phyloP scores from a whole-genome alignment of 768 basidiomycete genomes.

The Phylloporus sp. region DNA sequence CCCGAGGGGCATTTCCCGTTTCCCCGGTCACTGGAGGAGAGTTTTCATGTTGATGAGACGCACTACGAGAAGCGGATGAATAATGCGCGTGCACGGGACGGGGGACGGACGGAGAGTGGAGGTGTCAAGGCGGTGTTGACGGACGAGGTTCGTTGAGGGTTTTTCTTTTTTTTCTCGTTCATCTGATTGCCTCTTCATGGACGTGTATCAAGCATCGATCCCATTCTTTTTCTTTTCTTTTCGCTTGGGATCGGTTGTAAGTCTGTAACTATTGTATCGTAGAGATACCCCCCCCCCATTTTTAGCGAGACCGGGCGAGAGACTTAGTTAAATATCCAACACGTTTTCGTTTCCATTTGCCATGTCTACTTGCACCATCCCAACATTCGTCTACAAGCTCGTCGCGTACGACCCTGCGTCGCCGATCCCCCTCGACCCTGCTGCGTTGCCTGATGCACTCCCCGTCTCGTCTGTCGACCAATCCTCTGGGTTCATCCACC shows the following conservation, averaged over 20 bases:
- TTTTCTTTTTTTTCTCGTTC: constrained; percentile 4
- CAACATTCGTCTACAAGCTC: constrained; percentile 62
- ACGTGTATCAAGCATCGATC: constrained; percentile 15
- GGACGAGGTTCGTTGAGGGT: constrained; percentile 29
- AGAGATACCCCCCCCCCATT: constrained; percentile 32
- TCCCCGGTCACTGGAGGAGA: constrained; percentile 48
- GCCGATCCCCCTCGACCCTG: constrained; percentile 31
- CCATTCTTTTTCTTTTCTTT: constrained; percentile 5
- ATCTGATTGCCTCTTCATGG: constrained; percentile 10
- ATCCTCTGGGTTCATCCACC: constrained; percentile 48
- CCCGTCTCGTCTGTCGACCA: constrained; percentile 50
- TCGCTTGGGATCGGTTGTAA: constrained; percentile 16
- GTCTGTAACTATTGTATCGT: constrained; percentile 19
- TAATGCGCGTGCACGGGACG: constrained; percentile 68
- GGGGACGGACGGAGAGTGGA: constrained; percentile 81
- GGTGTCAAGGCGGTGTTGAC: constrained; percentile 74
- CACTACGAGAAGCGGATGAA: constrained; percentile 58
- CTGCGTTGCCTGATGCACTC: constrained; percentile 40
- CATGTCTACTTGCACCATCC: constrained; percentile 20
- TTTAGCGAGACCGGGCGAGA: too few species aligned
- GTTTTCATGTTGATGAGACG: constrained; percentile 29
- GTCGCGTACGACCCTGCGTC: constrained; percentile 39
- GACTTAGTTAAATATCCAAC: too few species aligned
- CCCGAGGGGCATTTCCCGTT: constrained; percentile 55
- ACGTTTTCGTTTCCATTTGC: background rate